Evolutionary conservation across 352 stramenopile species (phyloP), one percentile per base, ranked within the genome.

Genomic region (Phytopythium montanum): DNA sequence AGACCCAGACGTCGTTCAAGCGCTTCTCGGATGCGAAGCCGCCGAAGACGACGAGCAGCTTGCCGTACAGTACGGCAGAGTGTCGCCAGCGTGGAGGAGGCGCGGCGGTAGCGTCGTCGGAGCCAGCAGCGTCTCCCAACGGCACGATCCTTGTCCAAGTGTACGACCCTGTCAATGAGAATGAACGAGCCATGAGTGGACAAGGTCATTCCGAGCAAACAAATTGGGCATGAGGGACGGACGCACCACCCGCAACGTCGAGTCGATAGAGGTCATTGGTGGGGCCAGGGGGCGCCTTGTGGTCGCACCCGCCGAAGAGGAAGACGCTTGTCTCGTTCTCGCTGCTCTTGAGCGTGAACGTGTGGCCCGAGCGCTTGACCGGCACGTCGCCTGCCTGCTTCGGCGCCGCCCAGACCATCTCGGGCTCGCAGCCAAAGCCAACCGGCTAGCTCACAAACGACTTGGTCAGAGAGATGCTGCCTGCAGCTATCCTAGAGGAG

Each of bases 1-100:
- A 97, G 16, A 98, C 69, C 95, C 96, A 99, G 13, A 98, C 55
- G 60, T 99, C 96, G 66, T 99, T 98, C 67, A 98, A 97, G 49
- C 94, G 88, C 59, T 91, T 96, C 69, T 94, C 77, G 19, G 87
- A 90, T 7, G 85, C 83, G 58, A 99, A 99, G 5, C 96, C 96
- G 9, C 96, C 96, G 60, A 99, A 99, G 29, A 98, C 72, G 28
- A 99, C 60, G 23, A 98, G 85, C 51, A 91, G 85, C 61, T 83
- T 93, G 52, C 94, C 85, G 46, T 77, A 88, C 16, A 96, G 50
- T 26, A 91, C 70, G 5, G 86, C 88, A 10, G 85, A 90, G 61
- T 97, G 90, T 31, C 87, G 73, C 90, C 90, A 97, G 23, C 90
- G 72, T 21, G 88, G 72, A 0, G 81, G 81, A 26, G 85, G 82